Conservation (phyloP, 1,284 basidiomycete genomes). For the Pascua sp. region DNA sequence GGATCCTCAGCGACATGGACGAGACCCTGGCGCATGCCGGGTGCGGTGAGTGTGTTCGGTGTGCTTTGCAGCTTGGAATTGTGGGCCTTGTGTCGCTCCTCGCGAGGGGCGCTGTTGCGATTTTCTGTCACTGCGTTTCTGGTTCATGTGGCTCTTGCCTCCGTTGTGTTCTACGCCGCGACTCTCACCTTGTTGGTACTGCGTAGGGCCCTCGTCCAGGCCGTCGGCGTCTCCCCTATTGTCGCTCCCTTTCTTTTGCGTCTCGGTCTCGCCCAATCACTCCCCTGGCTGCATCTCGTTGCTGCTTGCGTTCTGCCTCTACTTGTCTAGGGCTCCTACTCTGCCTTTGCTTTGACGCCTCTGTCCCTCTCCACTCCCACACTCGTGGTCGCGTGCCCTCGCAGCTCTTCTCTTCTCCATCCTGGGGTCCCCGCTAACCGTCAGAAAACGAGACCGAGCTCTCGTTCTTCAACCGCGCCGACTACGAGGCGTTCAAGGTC, state of each 20-base stretch:
- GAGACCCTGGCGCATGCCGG: slow-evolving; percentile 65
- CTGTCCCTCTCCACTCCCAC: no score
- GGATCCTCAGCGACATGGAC: slow-evolving; percentile 71
- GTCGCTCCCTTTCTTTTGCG: no score
- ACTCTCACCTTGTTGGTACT: no score
- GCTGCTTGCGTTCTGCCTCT: no score
- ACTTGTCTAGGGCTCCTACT: neutral
- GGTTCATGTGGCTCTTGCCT: no score
- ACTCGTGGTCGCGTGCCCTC: neutral
- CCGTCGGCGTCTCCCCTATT: no score
- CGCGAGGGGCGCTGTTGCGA: neutral
- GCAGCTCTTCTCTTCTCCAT: neutral
- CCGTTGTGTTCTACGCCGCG: no score
- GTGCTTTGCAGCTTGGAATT: neutral
- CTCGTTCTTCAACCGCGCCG: slow-evolving; percentile 75
- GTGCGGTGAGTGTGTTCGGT: slow-evolving; percentile 59
- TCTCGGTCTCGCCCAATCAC: no score
- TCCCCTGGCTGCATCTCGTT: no score
- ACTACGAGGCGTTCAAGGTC: slow-evolving; percentile 73
- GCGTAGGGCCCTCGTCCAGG: no score
- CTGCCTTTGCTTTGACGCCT: neutral
- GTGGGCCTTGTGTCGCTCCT: neutral
- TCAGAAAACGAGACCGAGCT: slow-evolving; percentile 92
- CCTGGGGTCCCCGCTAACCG: slow-evolving; percentile 1
- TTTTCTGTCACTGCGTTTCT: neutral